Conservation (phyloP, 2,329 filamentous ascomycete genomes). For the Botrytis fabae region DNA sequence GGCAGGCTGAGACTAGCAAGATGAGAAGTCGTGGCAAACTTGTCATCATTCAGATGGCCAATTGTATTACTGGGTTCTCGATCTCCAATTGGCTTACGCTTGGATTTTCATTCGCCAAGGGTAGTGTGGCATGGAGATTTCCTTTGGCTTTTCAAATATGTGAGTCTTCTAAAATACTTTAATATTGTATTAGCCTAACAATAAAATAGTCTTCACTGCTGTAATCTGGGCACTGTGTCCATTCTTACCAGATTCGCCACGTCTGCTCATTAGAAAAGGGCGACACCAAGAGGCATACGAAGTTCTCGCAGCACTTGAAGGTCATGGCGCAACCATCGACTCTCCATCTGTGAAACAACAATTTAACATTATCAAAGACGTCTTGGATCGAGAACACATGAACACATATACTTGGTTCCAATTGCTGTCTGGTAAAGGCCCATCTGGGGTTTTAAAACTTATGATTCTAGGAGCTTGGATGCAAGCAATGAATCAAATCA, state of each 20-base stretch:
- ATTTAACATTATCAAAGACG: slow-evolving; percentile 47
- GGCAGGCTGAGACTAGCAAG: slow-evolving; percentile 60
- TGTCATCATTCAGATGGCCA: slow-evolving; percentile 60
- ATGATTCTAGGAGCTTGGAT: slow-evolving; percentile 52
- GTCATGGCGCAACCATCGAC: slow-evolving; percentile 33
- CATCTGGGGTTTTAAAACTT: slow-evolving; percentile 53
- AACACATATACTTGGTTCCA: slow-evolving; percentile 44
- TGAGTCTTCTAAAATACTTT: neutral
- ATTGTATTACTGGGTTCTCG: slow-evolving; percentile 53
- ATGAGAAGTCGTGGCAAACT: slow-evolving; percentile 58
- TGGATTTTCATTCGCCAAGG: slow-evolving; percentile 52
- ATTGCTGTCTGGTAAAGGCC: slow-evolving; percentile 43
- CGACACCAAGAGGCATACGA: slow-evolving; percentile 47
- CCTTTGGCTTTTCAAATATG: slow-evolving; percentile 56
- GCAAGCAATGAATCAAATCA: slow-evolving; percentile 54
- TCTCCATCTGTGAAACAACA: slow-evolving; percentile 50
- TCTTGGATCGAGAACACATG: slow-evolving; percentile 44
- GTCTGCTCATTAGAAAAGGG: slow-evolving; percentile 49
- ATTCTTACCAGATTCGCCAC: slow-evolving; percentile 53
- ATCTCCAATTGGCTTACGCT: slow-evolving; percentile 58
- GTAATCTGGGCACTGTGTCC: slow-evolving; percentile 56
- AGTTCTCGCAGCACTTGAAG: slow-evolving; percentile 46
- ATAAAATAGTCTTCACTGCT: slow-evolving; percentile 53
- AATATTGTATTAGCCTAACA: slow-evolving; percentile 24
- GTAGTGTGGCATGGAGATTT: slow-evolving; percentile 57